These are phyloP conservation scores for Haematococcus lacustris DNA, from an alignment of 139 green algal genomes.

Conservation along the genomic window DNA sequence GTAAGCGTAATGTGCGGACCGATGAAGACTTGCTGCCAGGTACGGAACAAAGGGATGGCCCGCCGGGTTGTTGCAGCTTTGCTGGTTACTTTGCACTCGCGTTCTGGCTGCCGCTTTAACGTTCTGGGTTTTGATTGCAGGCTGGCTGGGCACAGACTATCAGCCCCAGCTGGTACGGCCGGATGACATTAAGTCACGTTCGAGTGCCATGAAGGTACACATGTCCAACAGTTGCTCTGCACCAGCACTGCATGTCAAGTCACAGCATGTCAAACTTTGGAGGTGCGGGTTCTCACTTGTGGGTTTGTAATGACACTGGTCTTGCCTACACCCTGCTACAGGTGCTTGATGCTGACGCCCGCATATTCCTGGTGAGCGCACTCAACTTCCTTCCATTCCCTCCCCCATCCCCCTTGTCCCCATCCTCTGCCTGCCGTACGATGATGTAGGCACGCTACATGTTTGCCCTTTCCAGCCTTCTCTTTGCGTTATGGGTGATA, in stretches of 20 bases:
- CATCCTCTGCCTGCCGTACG: neutral
- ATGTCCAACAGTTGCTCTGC: no score
- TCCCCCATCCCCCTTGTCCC: neutral
- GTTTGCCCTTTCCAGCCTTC: neutral
- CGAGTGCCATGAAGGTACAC: slow-evolving; percentile 7
- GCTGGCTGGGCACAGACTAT: slow-evolving; percentile 5
- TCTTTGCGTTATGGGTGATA: neutral
- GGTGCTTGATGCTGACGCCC: slow-evolving; percentile 30
- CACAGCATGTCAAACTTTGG: no score
- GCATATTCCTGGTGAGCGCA: slow-evolving; percentile 24
- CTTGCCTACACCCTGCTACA: no score
- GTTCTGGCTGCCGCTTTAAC: neutral
- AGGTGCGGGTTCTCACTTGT: no score
- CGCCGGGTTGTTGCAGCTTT: neutral
- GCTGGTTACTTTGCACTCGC: neutral
- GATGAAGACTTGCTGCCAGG: slow-evolving; percentile 28
- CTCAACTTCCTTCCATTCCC: neutral
- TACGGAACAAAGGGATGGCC: neutral
- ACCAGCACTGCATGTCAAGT: no score
- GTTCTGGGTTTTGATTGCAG: no score
- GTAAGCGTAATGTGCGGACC: slow-evolving; percentile 1
- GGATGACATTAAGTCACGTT: neutral
- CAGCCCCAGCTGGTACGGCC: neutral
- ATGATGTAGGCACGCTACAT: neutral
- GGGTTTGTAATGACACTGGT: no score